A percentile compares a stretch with the other conserved stretches of the same genome.
Evolutionary conservation across 305 asterid genomes (phyloP).

Genomic region (Fraxinus floribunda): DNA sequence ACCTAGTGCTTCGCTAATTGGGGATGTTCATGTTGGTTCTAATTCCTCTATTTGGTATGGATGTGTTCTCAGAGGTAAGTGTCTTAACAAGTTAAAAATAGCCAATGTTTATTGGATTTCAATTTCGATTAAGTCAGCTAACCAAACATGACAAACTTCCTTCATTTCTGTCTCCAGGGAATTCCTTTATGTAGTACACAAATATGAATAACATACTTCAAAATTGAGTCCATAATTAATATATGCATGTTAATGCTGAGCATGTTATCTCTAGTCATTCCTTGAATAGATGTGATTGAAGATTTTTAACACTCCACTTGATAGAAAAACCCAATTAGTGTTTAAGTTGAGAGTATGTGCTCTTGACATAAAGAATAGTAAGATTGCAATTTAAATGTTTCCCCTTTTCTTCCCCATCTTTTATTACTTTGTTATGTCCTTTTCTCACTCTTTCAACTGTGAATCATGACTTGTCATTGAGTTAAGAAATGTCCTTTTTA

Average conservation of each 20-base stretch:
- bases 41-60: conserved; percentile 95
- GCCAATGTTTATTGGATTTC: conserved; percentile 17
- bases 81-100: conserved; percentile 13
- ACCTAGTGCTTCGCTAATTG: conserved; percentile 83
- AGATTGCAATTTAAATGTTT: neutral
- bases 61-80: conserved; percentile 87
- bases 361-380: neutral
- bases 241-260: neutral
- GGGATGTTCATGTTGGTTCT: conserved; percentile 76
- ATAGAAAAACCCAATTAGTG: neutral
- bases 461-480: neutral
- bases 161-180: conserved; percentile 8
- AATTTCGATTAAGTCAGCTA: neutral
- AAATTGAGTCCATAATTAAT: neutral
- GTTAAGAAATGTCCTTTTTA: neutral
- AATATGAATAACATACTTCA: neutral
- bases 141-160: neutral
- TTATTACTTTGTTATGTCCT: neutral
- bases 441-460: neutral
- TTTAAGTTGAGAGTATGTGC: neutral
- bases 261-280: neutral
- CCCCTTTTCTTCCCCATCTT: neutral
- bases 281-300: conserved; percentile 14
- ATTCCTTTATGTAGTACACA: conserved; percentile 1
- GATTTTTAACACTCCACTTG: neutral